A percentile compares a stretch with the other conserved stretches of the same genome.
These are phyloP conservation scores for Hypoxylon sp. DNA, from an alignment of 2,329 filamentous ascomycete genomes.

Conservation along the genomic window DNA sequence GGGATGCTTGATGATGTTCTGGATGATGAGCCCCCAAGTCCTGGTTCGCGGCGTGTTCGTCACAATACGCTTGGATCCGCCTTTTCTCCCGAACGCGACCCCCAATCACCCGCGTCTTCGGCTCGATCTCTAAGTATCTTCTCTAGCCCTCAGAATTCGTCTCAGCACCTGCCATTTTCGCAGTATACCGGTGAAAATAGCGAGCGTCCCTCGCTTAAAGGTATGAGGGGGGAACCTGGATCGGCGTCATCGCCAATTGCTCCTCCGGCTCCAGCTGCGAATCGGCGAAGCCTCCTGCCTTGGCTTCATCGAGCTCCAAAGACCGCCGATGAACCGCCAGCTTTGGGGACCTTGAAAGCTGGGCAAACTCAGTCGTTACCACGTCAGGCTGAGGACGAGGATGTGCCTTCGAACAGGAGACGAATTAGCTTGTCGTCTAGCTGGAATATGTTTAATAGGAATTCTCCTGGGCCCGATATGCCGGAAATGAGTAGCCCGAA, in stretches of 20 bases:
- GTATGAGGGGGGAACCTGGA: constrained; percentile 43
- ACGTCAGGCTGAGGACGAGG: constrained; percentile 64
- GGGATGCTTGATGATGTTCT: constrained; percentile 67
- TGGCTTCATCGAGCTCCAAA: constrained; percentile 71
- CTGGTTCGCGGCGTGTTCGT: constrained; percentile 43
- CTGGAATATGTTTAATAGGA: constrained; percentile 66
- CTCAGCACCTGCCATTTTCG: constrained; percentile 64
- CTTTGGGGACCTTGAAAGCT: constrained; percentile 72
- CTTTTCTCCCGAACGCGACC: constrained; percentile 53
- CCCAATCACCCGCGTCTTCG: constrained; percentile 69
- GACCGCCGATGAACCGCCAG: constrained; percentile 64
- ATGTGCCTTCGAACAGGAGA: constrained; percentile 60
- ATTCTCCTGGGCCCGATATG: constrained; percentile 57
- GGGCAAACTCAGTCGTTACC: constrained; percentile 83
- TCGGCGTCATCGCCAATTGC: constrained; percentile 53
- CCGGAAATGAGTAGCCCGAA: constrained; percentile 45
- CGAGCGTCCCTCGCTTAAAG: constrained; percentile 55
- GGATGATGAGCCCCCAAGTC: constrained; percentile 65
- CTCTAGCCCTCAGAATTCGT: constrained; percentile 68
- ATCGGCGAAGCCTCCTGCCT: constrained; percentile 61
- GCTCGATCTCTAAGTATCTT: constrained; percentile 63
- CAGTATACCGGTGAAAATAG: constrained; percentile 54
- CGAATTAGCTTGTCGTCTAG: constrained; percentile 64
- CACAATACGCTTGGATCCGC: constrained; percentile 49
- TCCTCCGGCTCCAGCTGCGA: constrained; percentile 48